These are phyloP conservation scores for Striga asiatica DNA, from an alignment of 257 asterid genomes.

Conservation along the genomic window DNA sequence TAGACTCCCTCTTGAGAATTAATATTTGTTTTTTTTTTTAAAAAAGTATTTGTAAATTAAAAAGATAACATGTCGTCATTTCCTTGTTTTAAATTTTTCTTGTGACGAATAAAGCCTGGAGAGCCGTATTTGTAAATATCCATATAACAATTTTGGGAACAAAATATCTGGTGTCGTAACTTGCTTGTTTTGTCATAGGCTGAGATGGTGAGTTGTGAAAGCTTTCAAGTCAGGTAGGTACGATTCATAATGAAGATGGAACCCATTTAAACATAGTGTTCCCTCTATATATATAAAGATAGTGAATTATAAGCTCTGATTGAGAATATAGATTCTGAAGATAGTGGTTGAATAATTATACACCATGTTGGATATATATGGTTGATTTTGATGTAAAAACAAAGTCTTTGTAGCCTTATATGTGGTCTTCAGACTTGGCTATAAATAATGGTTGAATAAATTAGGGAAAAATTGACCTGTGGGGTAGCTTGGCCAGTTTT, in stretches of 20 bases:
- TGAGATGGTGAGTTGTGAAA: conserved; percentile 1
- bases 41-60: no score
- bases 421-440: not conserved
- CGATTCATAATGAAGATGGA: conserved; percentile 22
- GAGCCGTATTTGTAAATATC: no score
- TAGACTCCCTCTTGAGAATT: no score
- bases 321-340: conserved; percentile 24
- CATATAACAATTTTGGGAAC: not conserved
- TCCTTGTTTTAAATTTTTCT: no score
- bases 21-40: no score
- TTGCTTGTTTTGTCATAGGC: not conserved
- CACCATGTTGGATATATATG: conserved; percentile 17
- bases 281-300: conserved; percentile 8
- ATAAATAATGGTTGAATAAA: not conserved
- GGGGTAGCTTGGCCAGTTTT: not conserved
- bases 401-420: not conserved
- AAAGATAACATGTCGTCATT: no score
- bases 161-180: not conserved
- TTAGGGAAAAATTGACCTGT: not conserved
- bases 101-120: no score
- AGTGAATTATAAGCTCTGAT: conserved; percentile 21
- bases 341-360: conserved; percentile 27
- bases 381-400: not conserved
- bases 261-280: conserved; percentile 20
- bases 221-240: conserved; percentile 24